Evolutionary conservation across 805 yeast species (phyloP).

Genomic region (Spathaspora boniae): DNA sequence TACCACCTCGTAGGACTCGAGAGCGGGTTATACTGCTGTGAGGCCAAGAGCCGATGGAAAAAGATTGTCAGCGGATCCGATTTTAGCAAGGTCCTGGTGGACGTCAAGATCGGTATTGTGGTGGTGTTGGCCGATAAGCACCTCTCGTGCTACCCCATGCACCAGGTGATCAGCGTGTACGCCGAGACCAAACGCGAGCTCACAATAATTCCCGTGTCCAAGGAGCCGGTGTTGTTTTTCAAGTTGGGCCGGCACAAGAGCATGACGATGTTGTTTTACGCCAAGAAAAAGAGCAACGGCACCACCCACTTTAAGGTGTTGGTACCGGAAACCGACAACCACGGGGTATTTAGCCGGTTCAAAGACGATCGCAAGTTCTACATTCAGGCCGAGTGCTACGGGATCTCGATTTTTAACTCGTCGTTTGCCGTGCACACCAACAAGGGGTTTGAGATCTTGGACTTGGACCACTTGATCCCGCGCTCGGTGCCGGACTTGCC

Average conservation of each 20-base stretch:
- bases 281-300: slow-evolving; percentile 48
- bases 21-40: slow-evolving; percentile 60
- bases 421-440: slow-evolving; percentile 65
- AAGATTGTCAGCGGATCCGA: slow-evolving; percentile 49
- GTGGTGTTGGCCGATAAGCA: slow-evolving; percentile 57
- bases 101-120: slow-evolving; percentile 53
- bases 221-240: slow-evolving; percentile 54
- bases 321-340: slow-evolving; percentile 54
- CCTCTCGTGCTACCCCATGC: slow-evolving; percentile 60
- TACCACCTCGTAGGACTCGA: slow-evolving; percentile 59
- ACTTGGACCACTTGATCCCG: slow-evolving; percentile 55
- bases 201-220: slow-evolving; percentile 47
- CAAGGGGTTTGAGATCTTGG: slow-evolving; percentile 63
- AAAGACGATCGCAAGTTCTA: slow-evolving; percentile 43
- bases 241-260: slow-evolving; percentile 67
- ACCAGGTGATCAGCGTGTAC: slow-evolving; percentile 58
- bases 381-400: slow-evolving; percentile 54
- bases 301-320: slow-evolving; percentile 54
- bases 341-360: slow-evolving; percentile 40
- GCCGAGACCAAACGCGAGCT: slow-evolving; percentile 37
- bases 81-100: slow-evolving; percentile 58
- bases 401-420: slow-evolving; percentile 60
- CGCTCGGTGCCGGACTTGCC: slow-evolving; percentile 57
- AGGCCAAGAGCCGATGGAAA: slow-evolving; percentile 50
- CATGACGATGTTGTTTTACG: slow-evolving; percentile 53